Conservation (phyloP, 352 stramenopile species). For the Pythium angustatum region DNA sequence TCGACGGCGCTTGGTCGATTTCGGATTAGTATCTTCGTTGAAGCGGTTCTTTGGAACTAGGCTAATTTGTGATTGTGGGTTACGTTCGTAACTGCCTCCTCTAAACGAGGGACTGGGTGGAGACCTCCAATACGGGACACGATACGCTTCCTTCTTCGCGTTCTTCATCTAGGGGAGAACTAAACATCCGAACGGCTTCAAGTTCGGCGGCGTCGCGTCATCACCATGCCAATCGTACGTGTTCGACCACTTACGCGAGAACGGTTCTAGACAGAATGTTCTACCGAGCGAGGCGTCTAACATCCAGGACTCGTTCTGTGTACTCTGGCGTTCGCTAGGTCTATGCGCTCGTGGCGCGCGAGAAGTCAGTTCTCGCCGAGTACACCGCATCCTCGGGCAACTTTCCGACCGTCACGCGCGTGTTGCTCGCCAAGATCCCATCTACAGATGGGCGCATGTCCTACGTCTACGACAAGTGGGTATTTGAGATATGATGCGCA, state of each 20-base stretch:
- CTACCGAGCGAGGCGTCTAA: not conserved
- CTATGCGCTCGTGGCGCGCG: slow-evolving; percentile 96
- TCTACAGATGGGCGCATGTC: slow-evolving; percentile 93
- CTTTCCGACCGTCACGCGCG: slow-evolving; percentile 97
- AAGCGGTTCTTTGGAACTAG: not conserved
- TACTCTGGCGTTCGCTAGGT: slow-evolving; percentile 46
- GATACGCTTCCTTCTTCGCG: not conserved
- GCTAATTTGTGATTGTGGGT: not conserved
- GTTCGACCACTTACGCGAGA: not conserved
- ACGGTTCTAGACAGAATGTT: too few species aligned
- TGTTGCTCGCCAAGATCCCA: slow-evolving; percentile 97
- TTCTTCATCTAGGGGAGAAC: not conserved
- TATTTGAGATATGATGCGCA: too few species aligned
- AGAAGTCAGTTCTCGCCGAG: slow-evolving; percentile 98
- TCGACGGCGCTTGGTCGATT: not conserved
- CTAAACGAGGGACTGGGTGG: slow-evolving; percentile 7
- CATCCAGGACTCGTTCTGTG: not conserved
- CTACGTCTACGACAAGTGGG: slow-evolving; percentile 97
- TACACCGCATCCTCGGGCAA: slow-evolving; percentile 96
- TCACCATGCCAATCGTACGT: slow-evolving; percentile 48
- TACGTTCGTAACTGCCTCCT: not conserved
- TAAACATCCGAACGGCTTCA: slow-evolving; percentile 17
- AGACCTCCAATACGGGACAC: slow-evolving; percentile 2
- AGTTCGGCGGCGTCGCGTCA: not conserved
- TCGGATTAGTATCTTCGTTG: slow-evolving; percentile 4